A percentile compares a stretch with the other conserved stretches of the same genome.
These are phyloP conservation scores for Lentinula boryana DNA, from an alignment of 768 basidiomycete species.

Conservation along the genomic window DNA sequence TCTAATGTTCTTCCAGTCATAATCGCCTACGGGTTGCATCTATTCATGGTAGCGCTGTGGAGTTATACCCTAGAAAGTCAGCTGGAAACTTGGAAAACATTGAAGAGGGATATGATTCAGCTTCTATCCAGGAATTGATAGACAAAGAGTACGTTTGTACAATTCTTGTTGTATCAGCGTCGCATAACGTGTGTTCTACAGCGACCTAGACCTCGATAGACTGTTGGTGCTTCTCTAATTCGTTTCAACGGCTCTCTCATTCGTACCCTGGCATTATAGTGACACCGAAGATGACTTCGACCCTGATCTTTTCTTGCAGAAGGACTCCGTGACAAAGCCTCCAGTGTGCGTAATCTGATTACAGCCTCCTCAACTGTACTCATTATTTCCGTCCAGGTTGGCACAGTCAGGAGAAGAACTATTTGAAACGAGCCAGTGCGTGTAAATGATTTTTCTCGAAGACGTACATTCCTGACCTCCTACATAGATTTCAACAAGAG, in stretches of 20 bases:
- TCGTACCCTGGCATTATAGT: neutral
- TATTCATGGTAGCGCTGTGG: neutral
- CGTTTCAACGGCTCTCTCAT: neutral
- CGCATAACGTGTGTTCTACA: neutral
- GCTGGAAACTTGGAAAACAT: neutral
- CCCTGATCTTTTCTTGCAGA: neutral
- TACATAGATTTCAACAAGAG: neutral
- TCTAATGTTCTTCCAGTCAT: neutral
- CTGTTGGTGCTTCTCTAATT: neutral
- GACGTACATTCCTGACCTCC: neutral
- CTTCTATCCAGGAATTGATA: neutral
- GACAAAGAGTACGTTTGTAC: neutral
- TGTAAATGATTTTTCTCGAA: too few relatives aligned
- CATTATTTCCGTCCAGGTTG: neutral
- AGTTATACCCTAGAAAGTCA: neutral
- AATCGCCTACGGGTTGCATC: neutral
- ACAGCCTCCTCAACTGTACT: neutral
- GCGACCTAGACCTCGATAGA: neutral
- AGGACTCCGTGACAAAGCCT: neutral
- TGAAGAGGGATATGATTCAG: neutral
- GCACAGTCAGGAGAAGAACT: neutral
- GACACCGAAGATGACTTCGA: neutral
- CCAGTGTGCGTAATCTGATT: neutral
- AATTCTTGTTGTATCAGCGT: neutral
- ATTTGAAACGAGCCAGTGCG: neutral